Evolutionary conservation across 257 asterid genomes (phyloP).

Genomic region (Solanum pinnatisectum): DNA sequence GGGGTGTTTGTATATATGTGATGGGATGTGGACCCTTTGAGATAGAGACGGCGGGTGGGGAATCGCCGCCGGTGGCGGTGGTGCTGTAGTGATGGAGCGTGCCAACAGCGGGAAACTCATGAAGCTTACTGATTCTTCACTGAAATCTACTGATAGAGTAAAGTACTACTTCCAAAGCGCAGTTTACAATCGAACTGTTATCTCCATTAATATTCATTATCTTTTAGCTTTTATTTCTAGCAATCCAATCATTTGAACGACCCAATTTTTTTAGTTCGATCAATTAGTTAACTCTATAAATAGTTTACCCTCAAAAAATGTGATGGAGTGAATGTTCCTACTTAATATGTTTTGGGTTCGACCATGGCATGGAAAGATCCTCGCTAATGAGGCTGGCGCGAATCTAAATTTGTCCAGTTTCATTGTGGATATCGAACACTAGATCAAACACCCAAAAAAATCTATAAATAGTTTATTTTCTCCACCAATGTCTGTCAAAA

Average conservation of each 20-base stretch:
- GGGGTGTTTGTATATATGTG: slow-evolving; percentile 65
- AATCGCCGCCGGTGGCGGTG: not conserved
- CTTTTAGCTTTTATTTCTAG: not conserved
- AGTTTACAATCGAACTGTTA: not conserved
- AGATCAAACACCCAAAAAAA: too few relatives aligned
- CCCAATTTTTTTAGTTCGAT: not conserved
- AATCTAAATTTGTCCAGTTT: too few relatives aligned
- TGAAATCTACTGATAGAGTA: not conserved
- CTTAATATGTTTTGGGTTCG: too few relatives aligned
- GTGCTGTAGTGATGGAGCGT: not conserved
- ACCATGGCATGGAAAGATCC: too few relatives aligned
- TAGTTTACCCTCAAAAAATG: not conserved
- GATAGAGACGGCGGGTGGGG: not conserved
- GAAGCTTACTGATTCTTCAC: not conserved
- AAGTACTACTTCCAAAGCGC: not conserved
- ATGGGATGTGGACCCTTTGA: slow-evolving; percentile 37
- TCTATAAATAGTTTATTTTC: too few relatives aligned
- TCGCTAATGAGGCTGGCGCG: too few relatives aligned
- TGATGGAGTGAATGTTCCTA: not conserved
- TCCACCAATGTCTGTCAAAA: too few relatives aligned
- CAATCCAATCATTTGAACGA: not conserved
- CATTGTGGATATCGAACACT: too few relatives aligned
- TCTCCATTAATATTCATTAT: not conserved
- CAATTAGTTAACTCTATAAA: not conserved
- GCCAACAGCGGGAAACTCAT: slow-evolving; percentile 5